Evolutionary conservation across 1,284 basidiomycete species (phyloP), one percentile per base, ranked within the genome.

Genomic region (Ustilago vetiveriae): DNA sequence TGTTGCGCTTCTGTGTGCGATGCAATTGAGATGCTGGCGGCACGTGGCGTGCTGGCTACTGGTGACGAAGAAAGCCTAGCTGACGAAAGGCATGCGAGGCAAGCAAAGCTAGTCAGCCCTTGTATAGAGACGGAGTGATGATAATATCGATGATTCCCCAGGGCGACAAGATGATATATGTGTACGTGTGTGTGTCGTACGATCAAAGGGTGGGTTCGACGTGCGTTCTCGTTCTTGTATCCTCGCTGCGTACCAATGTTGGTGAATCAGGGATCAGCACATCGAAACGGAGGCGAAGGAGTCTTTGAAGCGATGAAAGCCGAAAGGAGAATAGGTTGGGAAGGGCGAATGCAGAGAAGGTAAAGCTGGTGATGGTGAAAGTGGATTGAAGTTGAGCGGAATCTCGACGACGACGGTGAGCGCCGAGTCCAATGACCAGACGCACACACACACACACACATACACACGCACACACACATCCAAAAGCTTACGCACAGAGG

Each of bases 181-280:
- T 22, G 13, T 24, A 19, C n/a, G 23, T 26, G 33, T n/a, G 33
- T 36, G 44, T 46, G 44, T 46, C 44, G 44, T 46, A 36, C 44
- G 44, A 46, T 46, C 33, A 33, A 36, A 14, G 14, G n/a, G 17
- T 36, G 23, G 23, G 24, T 11, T 35, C 32, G 32, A 14, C 23
- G 22, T 22, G 42, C n/a, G 22, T 33, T 22, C 23, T 16, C 22
- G 9, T 22, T 22, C 19, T 3, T 32, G 42, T 2, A 30, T 30
- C 29, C 42, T 7, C 14, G 10, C 30, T 44, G 30, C 29, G n/a
- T n/a, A n/a, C n/a, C n/a, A n/a, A n/a, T n/a, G n/a, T n/a, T n/a
- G n/a, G n/a, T n/a, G n/a, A n/a, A n/a, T n/a, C n/a, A n/a, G n/a
- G n/a, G n/a, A 11, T n/a, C 16, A 10, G 37, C 10, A 14, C 4